Conservation (phyloP, 768 basidiomycete genomes). For the Podaxis mareebaensis region DNA sequence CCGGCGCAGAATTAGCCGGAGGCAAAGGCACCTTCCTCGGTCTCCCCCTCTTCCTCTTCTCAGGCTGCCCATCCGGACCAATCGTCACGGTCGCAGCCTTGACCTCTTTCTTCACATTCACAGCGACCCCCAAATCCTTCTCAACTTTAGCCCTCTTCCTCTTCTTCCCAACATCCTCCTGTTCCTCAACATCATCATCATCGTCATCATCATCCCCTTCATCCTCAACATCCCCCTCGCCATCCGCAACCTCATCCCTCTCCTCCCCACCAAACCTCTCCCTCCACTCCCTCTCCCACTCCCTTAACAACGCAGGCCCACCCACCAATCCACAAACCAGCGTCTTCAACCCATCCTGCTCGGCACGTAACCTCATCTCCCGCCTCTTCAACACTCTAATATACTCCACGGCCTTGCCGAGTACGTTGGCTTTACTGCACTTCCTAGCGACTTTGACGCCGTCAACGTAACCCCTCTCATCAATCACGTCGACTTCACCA, state of each 20-base stretch:
- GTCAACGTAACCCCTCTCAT: slow-evolving; percentile 84
- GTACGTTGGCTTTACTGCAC: slow-evolving; percentile 87
- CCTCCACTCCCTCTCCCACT: slow-evolving; percentile 79
- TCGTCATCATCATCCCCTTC: slow-evolving; percentile 61
- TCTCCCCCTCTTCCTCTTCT: slow-evolving; percentile 84
- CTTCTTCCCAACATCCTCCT: slow-evolving; percentile 37
- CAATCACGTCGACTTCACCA: slow-evolving; percentile 57
- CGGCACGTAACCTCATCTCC: slow-evolving; percentile 67
- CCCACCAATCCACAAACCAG: slow-evolving; percentile 73
- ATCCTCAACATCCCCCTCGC: slow-evolving; percentile 52
- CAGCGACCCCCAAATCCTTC: slow-evolving; percentile 21
- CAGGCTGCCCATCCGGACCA: slow-evolving; percentile 39
- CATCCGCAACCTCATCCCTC: slow-evolving; percentile 63
- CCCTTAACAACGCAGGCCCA: slow-evolving; percentile 65
- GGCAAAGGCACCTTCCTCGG: slow-evolving; percentile 71
- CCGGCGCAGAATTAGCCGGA: slow-evolving; percentile 25
- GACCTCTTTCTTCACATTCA: slow-evolving; percentile 31
- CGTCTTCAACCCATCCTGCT: slow-evolving; percentile 73
- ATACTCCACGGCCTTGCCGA: slow-evolving; percentile 90
- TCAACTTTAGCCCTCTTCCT: slow-evolving; percentile 63
- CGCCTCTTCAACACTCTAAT: slow-evolving; percentile 85
- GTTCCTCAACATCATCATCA: slow-evolving; percentile 42
- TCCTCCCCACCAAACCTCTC: slow-evolving; percentile 77
- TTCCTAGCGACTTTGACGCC: slow-evolving; percentile 92
- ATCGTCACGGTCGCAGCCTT: slow-evolving; percentile 29